These are phyloP conservation scores for Syzygium syzygioides DNA, from an alignment of 441 rosid species.

Conservation along the genomic window DNA sequence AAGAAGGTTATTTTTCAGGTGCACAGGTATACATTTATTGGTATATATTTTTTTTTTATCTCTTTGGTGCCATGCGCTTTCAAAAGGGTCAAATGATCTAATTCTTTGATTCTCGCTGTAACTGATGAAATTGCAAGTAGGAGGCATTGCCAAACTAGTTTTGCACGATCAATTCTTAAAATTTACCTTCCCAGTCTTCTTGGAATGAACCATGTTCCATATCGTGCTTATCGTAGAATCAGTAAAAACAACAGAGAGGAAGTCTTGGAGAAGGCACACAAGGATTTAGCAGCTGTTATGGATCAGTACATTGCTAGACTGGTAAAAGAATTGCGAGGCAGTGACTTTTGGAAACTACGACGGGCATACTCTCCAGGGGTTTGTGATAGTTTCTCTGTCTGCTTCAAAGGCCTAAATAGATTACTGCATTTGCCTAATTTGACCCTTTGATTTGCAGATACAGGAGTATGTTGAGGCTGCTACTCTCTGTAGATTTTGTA, in stretches of 20 bases:
- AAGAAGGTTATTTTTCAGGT: constrained; percentile 94
- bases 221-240: constrained; percentile 33
- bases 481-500: constrained; percentile 75
- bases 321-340: constrained; percentile 78
- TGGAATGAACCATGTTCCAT: neutral
- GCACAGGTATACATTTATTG: constrained; percentile 49
- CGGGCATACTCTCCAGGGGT: constrained; percentile 93
- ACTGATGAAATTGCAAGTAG: neutral
- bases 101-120: neutral
- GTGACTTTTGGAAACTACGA: constrained; percentile 91
- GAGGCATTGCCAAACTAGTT: neutral
- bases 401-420: constrained; percentile 1
- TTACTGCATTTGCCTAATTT: neutral
- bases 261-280: constrained; percentile 76
- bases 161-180: neutral
- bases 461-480: constrained; percentile 98
- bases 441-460: constrained; percentile 40
- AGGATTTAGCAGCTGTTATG: constrained; percentile 61
- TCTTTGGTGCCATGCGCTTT: neutral
- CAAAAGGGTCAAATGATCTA: neutral
- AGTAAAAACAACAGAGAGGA: constrained; percentile 67
- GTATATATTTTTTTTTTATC: neutral
- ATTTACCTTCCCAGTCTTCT: neutral
- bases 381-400: constrained; percentile 10
- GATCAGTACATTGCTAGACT: constrained; percentile 52